A percentile compares a stretch with the other conserved stretches of the same genome.
phyloP scores from a whole-genome alignment of 768 basidiomycete genomes.

The Paxillus ammoniavirescens region DNA sequence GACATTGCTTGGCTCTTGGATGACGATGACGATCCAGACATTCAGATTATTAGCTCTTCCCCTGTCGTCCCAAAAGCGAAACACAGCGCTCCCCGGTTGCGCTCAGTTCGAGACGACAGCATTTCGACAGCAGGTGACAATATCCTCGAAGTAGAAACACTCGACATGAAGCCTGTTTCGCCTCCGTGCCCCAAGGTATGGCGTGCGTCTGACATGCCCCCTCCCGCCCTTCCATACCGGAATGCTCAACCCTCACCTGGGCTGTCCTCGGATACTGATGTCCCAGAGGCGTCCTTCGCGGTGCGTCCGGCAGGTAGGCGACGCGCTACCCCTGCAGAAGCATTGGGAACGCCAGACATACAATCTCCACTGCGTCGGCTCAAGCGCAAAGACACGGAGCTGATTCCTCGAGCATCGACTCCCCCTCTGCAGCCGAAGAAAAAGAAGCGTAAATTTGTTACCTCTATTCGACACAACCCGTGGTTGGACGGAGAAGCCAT shows the following conservation, averaged over 20 bases:
- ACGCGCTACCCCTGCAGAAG: constrained; percentile 11
- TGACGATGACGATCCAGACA: constrained; percentile 57
- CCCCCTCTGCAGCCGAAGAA: constrained; percentile 24
- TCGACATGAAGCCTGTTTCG: constrained; percentile 16
- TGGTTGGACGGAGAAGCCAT: constrained; percentile 68
- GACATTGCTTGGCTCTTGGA: constrained; percentile 68
- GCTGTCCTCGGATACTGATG: constrained; percentile 19
- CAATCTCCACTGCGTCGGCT: constrained; percentile 32
- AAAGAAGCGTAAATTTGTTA: constrained; percentile 18
- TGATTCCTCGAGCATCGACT: constrained; percentile 15
- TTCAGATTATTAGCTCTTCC: constrained; percentile 54
- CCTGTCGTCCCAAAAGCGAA: constrained; percentile 28
- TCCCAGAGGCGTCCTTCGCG: constrained; percentile 44
- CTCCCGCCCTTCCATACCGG: constrained; percentile 33
- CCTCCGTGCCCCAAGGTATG: constrained; percentile 8
- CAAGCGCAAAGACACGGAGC: constrained; percentile 29
- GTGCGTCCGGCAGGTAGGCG: constrained; percentile 40
- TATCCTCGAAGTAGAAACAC: constrained; percentile 13
- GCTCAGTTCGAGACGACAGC: constrained; percentile 19
- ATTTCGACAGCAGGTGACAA: constrained; percentile 8
- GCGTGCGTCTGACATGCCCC: constrained; percentile 28
- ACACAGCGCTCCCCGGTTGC: background rate
- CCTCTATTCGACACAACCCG: constrained; percentile 39
- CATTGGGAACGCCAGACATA: constrained; percentile 23
- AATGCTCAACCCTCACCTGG: constrained; percentile 19